These are phyloP conservation scores for Pseudopyricularia cyperi DNA, from an alignment of 2,329 filamentous ascomycete genomes.

Conservation along the genomic window DNA sequence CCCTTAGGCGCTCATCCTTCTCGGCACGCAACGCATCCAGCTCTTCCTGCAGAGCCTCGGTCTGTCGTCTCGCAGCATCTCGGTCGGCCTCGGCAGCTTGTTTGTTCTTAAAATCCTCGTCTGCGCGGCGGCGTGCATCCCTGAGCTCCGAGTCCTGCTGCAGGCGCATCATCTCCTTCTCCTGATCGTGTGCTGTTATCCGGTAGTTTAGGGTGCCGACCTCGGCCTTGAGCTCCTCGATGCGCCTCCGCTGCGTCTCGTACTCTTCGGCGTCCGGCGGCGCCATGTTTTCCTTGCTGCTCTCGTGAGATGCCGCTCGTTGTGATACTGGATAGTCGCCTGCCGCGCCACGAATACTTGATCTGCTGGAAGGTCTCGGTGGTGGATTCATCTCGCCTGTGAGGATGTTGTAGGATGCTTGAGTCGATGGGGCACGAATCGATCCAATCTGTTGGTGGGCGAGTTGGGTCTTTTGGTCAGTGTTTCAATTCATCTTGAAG, in stretches of 20 bases:
- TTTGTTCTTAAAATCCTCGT: slow-evolving; percentile 65
- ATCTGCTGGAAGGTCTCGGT: not conserved
- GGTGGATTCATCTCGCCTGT: slow-evolving; percentile 15
- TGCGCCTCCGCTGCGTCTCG: slow-evolving; percentile 40
- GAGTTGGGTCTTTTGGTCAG: not conserved
- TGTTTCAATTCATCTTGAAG: not conserved
- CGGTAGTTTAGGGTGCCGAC: slow-evolving; percentile 81
- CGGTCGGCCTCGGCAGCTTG: slow-evolving; percentile 46
- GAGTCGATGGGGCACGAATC: slow-evolving; percentile 14
- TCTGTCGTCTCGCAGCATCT: slow-evolving; percentile 32
- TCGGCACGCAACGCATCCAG: slow-evolving; percentile 36
- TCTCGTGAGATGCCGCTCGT: slow-evolving; percentile 38
- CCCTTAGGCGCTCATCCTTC: slow-evolving; percentile 43
- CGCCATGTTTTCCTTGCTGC: slow-evolving; percentile 46
- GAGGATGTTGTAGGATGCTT: slow-evolving; percentile 25
- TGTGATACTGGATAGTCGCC: slow-evolving; percentile 14
- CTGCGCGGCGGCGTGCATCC: slow-evolving; percentile 66
- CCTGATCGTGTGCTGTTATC: slow-evolving; percentile 74
- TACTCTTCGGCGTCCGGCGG: slow-evolving; percentile 46
- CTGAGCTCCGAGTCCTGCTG: slow-evolving; percentile 75
- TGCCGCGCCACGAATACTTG: not conserved
- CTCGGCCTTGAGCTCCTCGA: slow-evolving; percentile 78
- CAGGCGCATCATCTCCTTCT: slow-evolving; percentile 66
- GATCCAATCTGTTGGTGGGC: slow-evolving; percentile 10
- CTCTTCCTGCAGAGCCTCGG: slow-evolving; percentile 37